A percentile compares a stretch with the other conserved stretches of the same genome.
Evolutionary conservation across 176 grass and related monocot genomes (phyloP).

Genomic region (Raddia distichophylla): DNA sequence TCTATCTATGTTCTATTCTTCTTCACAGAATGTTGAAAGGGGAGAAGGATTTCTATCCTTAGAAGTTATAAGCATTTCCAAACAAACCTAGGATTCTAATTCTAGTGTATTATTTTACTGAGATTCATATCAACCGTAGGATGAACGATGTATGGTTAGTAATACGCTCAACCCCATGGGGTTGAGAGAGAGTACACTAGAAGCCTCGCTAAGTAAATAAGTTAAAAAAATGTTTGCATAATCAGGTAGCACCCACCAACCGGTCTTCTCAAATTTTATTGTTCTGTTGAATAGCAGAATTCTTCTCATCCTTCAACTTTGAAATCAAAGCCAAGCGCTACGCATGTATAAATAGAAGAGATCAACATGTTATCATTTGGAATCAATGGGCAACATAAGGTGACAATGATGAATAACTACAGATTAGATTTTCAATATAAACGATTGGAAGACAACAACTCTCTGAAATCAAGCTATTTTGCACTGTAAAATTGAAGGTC

Average conservation of each 20-base stretch:
- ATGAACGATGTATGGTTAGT: too few species aligned
- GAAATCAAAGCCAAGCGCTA: slow-evolving; percentile 59
- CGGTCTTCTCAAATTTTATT: slow-evolving; percentile 73
- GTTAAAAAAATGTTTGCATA: too few species aligned
- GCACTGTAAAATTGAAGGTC: slow-evolving; percentile 4
- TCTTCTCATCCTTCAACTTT: slow-evolving; percentile 74
- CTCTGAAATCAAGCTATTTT: slow-evolving; percentile 3
- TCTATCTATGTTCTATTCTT: too few species aligned
- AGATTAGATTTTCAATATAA: not conserved
- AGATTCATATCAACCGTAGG: too few species aligned
- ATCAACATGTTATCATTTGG: slow-evolving; percentile 31
- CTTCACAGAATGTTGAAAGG: too few species aligned
- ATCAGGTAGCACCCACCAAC: slow-evolving; percentile 43
- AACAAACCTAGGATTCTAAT: too few species aligned
- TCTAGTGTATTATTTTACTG: too few species aligned
- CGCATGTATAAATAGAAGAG: slow-evolving; percentile 34
- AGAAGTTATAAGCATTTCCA: too few species aligned
- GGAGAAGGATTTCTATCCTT: too few species aligned
- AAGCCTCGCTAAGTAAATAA: not conserved
- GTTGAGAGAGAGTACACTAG: too few species aligned
- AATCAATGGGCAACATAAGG: not conserved
- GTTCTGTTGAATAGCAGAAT: slow-evolving; percentile 65
- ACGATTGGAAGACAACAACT: not conserved
- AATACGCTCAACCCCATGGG: too few species aligned
- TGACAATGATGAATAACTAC: slow-evolving; percentile 4